A percentile compares a stretch with the other conserved stretches of the same genome.
phyloP scores from a whole-genome alignment of 305 asterid species.

The Rubia peregrina region DNA sequence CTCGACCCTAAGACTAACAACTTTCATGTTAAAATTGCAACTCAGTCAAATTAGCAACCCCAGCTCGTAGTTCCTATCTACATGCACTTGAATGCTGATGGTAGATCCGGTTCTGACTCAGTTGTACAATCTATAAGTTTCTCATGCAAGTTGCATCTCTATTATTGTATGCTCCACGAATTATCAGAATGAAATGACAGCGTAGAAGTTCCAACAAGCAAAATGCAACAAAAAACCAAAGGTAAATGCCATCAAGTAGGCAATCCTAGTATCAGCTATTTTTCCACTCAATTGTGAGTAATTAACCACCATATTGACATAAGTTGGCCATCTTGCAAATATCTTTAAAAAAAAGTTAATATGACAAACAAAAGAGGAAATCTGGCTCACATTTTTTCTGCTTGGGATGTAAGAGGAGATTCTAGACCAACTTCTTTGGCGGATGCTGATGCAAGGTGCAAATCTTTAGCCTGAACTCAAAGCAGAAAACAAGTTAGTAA shows the following conservation, averaged over 20 bases:
- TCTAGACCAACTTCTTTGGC: constrained; percentile 49
- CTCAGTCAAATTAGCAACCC: not conserved
- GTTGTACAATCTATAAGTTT: not conserved
- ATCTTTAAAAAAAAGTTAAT: not conserved
- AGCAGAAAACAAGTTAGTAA: not conserved
- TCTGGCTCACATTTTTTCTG: constrained; percentile 58
- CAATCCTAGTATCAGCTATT: not conserved
- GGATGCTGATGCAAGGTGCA: constrained; percentile 62
- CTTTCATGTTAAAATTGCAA: not conserved
- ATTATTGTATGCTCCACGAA: not conserved
- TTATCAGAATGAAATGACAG: not conserved
- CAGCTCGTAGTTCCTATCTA: not conserved
- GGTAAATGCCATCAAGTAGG: not conserved
- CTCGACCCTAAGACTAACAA: not conserved
- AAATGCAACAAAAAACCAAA: not conserved
- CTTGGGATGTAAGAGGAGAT: constrained; percentile 54
- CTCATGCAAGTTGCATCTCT: not conserved
- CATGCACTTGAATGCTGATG: not conserved
- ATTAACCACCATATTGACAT: not conserved
- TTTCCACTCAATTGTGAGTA: not conserved
- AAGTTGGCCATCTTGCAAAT: not conserved
- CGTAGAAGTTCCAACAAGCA: not conserved
- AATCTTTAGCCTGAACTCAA: constrained; percentile 74
- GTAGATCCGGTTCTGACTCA: not conserved
- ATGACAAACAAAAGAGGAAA: not conserved